phyloP scores from a whole-genome alignment of 75 land plant genomes.

The Chamaecyparis obtusa region DNA sequence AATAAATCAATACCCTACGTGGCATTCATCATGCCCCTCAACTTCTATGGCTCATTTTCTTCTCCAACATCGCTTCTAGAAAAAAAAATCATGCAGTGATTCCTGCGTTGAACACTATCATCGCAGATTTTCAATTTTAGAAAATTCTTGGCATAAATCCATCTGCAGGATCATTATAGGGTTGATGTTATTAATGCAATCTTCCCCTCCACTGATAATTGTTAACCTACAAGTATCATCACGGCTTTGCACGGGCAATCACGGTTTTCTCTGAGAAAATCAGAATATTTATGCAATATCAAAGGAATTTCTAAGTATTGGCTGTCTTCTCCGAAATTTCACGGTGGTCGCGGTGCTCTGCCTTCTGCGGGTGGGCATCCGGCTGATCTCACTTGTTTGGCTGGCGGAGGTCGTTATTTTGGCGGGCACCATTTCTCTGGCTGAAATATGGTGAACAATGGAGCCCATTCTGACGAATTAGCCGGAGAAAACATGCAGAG shows the following conservation, averaged over 20 bases:
- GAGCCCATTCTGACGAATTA: neutral
- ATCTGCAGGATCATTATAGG: neutral
- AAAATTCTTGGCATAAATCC: neutral
- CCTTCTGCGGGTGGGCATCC: slow-evolving; percentile 72
- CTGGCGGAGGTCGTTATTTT: slow-evolving; percentile 46
- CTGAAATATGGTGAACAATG: neutral
- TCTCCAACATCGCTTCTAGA: no score
- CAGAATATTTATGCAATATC: neutral
- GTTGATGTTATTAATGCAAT: neutral
- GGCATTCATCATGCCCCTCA: no score
- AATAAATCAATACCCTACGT: no score
- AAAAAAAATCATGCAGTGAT: no score
- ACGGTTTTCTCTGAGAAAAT: slow-evolving; percentile 15
- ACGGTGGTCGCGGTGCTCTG: slow-evolving; percentile 72
- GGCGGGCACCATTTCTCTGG: neutral
- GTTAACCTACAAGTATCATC: neutral
- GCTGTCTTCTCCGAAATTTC: slow-evolving; percentile 52
- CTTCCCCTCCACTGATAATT: neutral
- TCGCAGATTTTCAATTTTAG: neutral
- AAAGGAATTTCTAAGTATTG: slow-evolving; percentile 4
- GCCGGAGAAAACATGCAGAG: neutral
- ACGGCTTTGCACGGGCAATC: slow-evolving; percentile 20
- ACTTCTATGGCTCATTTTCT: no score
- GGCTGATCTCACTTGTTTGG: slow-evolving; percentile 58
- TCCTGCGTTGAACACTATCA: neutral